Base-by-base conservation (phyloP, 2,329 filamentous ascomycete genomes). In the Penicillium sp. region DNA sequence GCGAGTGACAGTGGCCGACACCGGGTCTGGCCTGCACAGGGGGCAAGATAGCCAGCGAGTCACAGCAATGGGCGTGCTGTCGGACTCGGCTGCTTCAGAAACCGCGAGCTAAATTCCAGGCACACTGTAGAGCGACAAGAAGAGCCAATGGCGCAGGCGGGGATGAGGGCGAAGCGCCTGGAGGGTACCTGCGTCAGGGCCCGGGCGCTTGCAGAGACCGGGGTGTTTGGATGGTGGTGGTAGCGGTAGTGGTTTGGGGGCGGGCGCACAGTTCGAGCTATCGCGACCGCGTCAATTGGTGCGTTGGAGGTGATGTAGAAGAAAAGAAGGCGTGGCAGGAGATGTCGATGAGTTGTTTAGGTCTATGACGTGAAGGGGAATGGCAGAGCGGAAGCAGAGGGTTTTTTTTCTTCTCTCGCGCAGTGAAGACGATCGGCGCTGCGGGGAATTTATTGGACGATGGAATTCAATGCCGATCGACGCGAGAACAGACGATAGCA, bases 61-160 rank as follows among this genome's bases (percentile, higher is more conserved):
- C 15, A 49, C 45, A 35, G 10, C 12, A 7, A n/a, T 6, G 20
- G 15, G 22, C 4, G 43, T 15, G 31, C 35, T 28, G 35, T 43
- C 37, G n/a, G 14, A 42, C 20, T 59, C 60, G 54, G 43, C 51
- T 67, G 64, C 60, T 65, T 66, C 63, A 66, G 56, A 60, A 69
- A 63, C 55, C 63, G 65, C 66, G 63, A 56, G 42, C 50, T 54
- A 62, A 61, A 61, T 63, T 65, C 58, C 63, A 50, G 45, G 41
- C 42, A 60, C 49, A 37, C 57, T 63, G 61, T 45, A 65, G 55
- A 53, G 61, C 60, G 60, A 67, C 60, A 62, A 63, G 48, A 4
- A 28, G 15, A 51, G n/a, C 65, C 67, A 67, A 69, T 69, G 22
- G 28, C 37, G 53, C 55, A 22, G 20, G 20, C 14, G 43, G 54